Evolutionary conservation across 768 basidiomycete species (phyloP), one percentile per base, ranked within the genome.

Genomic region (Terana coerulea): DNA sequence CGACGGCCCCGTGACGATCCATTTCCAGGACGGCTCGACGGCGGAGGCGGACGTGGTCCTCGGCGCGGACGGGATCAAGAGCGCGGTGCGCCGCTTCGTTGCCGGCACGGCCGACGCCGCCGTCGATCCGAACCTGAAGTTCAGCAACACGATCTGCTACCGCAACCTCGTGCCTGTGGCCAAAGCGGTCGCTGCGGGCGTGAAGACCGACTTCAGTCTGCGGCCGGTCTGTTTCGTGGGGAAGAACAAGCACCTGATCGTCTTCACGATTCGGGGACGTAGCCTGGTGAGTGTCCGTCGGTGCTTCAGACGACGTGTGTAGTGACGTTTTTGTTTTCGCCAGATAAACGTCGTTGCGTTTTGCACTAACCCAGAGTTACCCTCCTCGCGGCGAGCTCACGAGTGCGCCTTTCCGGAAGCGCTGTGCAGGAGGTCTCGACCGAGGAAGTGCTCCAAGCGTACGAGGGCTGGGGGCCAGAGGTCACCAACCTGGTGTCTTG

Each of bases 181-280:
- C 21, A 60, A 61, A 12, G 60, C 81, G n/a, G 53, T 65, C 54
- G 64, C 59, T 11, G 73, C 70, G 2, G 78, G 78, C 8, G 62
- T 81, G 25, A 73, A 72, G 47, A 69, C 69, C 5, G 64, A 73
- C 29, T 28, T 79, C 1, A 52, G 61, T 5, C 30, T 47, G 5
- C 67, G 69, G 17, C 72, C 77, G 3, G 48, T 70, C 12, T 71
- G 69, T 54, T 79, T 76, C 61, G 55, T 75, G 31, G 79, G 78
- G 0, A 58, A 67, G 17, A 67, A 73, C 47, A 77, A 75, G 80
- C 80, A 83, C 57, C 64, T 81, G 26, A 75, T 83, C 31, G 70
- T 73, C 0, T 79, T 76, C 57, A 75, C 79, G 0, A 74, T 83
- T 46, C 67, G 70, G 59, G 67, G 63, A 12, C 67, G 69, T 9